Base-by-base conservation (phyloP, 1,139 yeast genomes). In the Debaryomyces subglobosus region DNA sequence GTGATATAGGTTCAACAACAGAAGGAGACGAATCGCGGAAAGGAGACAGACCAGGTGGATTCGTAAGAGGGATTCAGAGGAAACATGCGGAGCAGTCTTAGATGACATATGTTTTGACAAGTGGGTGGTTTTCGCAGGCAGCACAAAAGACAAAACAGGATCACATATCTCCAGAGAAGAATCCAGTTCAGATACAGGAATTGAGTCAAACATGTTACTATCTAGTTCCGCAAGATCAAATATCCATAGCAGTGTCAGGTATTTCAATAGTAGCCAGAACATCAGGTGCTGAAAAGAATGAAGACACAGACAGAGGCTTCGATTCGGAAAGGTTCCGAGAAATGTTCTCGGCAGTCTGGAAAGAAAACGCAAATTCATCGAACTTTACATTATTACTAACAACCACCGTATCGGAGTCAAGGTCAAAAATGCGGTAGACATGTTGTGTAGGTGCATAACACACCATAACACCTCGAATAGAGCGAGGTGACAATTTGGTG, bases 361-460 rank as follows among this genome's bases (percentile, higher is more conserved):
- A 36, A 3, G 39, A 27, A 36, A 36, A 36, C 16, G 16, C 27
- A 23, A 5, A 36, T 36, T 36, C 39, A 20, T 36, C 39, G 16
- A 36, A 36, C 27, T 20, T 36, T n/a, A 36, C 39, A 36, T 36
- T 36, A 9, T 36, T 36, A 21, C 39, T 36, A 4, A 36, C 27
- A 6, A 12, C 20, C 2, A 36, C 27, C 8, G 3, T 7, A 13
- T 16, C 39, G 8, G 39, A 21, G 10, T 36, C 39, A 9, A n/a
- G n/a, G n/a, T n/a, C n/a, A n/a, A n/a, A n/a, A n/a, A n/a, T n/a
- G n/a, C n/a, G n/a, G n/a, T n/a, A 36, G 16, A 36, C 39, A 23
- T 36, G 39, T 10, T 36, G 39, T 9, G 39, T 21, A 8, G 7
- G 15, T 7, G 39, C 39, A 36, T 36, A 36, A 9, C 39, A 27